Conservation (phyloP, 208 protist species). For the Borovskyia barvae region DNA sequence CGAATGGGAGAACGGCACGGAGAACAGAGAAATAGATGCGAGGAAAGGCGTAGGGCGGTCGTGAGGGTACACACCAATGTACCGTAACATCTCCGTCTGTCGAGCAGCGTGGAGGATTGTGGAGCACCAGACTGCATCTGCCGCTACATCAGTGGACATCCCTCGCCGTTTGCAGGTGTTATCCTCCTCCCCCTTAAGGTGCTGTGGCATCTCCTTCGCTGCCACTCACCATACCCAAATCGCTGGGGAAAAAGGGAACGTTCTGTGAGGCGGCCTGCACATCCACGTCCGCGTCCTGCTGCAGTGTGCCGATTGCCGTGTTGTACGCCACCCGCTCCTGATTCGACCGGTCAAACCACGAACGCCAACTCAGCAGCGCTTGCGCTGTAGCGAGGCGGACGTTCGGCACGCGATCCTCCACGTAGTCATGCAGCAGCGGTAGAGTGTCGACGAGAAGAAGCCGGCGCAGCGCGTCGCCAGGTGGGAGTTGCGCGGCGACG, state of each 20-base stretch:
- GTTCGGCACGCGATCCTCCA: conserved; percentile 61
- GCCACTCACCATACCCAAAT: neutral
- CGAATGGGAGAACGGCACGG: no score
- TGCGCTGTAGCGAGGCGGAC: conserved; percentile 58
- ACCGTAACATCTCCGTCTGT: no score
- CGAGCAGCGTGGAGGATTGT: no score
- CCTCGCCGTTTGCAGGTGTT: no score
- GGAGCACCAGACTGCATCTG: no score
- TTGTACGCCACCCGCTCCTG: conserved; percentile 28
- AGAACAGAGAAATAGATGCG: no score
- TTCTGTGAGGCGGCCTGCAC: conserved; percentile 34
- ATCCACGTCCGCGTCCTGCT: conserved; percentile 54
- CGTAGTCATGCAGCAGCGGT: conserved; percentile 38
- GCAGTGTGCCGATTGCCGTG: conserved; percentile 34
- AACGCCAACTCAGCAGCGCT: conserved; percentile 38
- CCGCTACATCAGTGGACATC: no score
- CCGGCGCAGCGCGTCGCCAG: conserved; percentile 43
- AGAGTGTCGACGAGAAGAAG: conserved; percentile 48
- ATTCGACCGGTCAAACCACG: conserved; percentile 39
- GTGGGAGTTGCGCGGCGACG: conserved; percentile 34
- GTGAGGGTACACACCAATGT: no score
- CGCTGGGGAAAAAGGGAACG: conserved; percentile 9
- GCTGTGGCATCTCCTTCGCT: no score
- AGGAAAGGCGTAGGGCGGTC: no score
- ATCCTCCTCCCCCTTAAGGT: neutral